These are phyloP conservation scores for Bipolaris sorokiniana DNA, from an alignment of 2,329 filamentous ascomycete genomes.

Conservation along the genomic window DNA sequence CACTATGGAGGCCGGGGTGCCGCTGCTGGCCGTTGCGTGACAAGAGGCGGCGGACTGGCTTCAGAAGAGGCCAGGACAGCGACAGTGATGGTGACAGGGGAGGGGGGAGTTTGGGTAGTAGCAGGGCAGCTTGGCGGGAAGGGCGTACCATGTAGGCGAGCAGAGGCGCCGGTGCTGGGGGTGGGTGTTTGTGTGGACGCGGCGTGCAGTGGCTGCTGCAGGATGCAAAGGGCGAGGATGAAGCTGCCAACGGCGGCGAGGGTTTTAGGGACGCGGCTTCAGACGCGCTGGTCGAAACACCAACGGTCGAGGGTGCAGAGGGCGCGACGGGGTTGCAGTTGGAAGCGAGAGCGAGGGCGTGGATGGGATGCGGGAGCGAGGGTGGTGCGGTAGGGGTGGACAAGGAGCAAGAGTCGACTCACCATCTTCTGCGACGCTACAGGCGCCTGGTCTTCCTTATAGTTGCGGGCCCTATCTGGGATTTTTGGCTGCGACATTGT, in stretches of 20 bases:
- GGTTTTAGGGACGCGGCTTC: slow-evolving; percentile 30
- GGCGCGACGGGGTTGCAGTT: slow-evolving; percentile 18
- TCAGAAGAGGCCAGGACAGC: slow-evolving; percentile 30
- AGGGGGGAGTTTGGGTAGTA: slow-evolving; percentile 30
- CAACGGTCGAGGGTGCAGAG: slow-evolving; percentile 41
- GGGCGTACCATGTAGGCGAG: slow-evolving; percentile 53
- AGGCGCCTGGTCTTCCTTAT: slow-evolving; percentile 55
- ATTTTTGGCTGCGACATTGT: slow-evolving; percentile 51
- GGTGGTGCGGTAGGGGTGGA: slow-evolving; percentile 22
- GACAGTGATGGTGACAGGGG: slow-evolving; percentile 38
- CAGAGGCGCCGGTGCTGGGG: slow-evolving; percentile 45
- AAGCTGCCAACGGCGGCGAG: slow-evolving; percentile 37
- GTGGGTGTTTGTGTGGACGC: slow-evolving; percentile 39
- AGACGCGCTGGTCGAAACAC: slow-evolving; percentile 32
- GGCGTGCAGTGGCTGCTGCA: slow-evolving; percentile 49
- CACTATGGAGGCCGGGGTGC: slow-evolving; percentile 38
- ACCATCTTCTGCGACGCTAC: slow-evolving; percentile 52
- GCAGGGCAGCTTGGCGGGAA: slow-evolving; percentile 48
- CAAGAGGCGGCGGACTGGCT: slow-evolving; percentile 38
- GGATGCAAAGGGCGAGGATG: slow-evolving; percentile 48
- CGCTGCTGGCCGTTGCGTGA: slow-evolving; percentile 38
- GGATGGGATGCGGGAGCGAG: slow-evolving; percentile 16
- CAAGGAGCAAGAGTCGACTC: slow-evolving; percentile 50
- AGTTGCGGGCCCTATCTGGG: slow-evolving; percentile 51
- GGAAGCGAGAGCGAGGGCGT: slow-evolving; percentile 34